Percentiles rank a stretch among this genome's conserved stretches.
These are phyloP conservation scores for Garcia nutans DNA, from an alignment of 345 rosid genomes.

Conservation along the genomic window DNA sequence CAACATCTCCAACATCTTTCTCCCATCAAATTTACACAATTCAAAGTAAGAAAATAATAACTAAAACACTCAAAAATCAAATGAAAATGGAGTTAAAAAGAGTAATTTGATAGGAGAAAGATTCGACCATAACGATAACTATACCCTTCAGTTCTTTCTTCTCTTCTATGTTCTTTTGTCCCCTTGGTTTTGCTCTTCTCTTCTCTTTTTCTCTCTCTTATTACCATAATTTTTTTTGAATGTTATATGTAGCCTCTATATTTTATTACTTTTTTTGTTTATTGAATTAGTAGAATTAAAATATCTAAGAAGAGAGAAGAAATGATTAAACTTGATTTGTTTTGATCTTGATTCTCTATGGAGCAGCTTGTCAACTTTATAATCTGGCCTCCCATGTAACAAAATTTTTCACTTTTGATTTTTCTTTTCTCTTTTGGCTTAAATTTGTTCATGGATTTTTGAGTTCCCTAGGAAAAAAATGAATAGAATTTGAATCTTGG, in stretches of 20 bases:
- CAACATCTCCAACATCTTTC: too few relatives aligned
- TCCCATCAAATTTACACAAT: too few relatives aligned
- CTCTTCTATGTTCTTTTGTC: conserved; percentile 10
- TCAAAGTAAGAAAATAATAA: too few relatives aligned
- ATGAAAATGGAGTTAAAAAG: too few relatives aligned
- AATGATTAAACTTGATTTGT: conserved; percentile 2
- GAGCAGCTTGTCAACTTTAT: conserved; percentile 94
- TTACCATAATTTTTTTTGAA: background rate
- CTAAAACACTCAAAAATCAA: too few relatives aligned
- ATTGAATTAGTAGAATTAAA: background rate
- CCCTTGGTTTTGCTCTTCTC: background rate
- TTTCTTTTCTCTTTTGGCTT: background rate
- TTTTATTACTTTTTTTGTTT: background rate
- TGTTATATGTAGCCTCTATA: background rate
- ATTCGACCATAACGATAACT: too few relatives aligned
- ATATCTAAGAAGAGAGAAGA: background rate
- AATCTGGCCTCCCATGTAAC: conserved; percentile 91
- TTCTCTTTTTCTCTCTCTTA: too few relatives aligned
- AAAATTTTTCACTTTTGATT: background rate
- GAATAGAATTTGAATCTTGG: conserved; percentile 5
- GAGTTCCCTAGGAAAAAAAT: background rate
- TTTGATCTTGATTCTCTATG: conserved; percentile 53
- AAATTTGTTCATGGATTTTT: conserved; percentile 11
- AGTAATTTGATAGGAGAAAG: too few relatives aligned
- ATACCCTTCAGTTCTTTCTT: background rate